Conservation (phyloP, 2,329 filamentous ascomycete genomes). For the Eutypa lata region DNA sequence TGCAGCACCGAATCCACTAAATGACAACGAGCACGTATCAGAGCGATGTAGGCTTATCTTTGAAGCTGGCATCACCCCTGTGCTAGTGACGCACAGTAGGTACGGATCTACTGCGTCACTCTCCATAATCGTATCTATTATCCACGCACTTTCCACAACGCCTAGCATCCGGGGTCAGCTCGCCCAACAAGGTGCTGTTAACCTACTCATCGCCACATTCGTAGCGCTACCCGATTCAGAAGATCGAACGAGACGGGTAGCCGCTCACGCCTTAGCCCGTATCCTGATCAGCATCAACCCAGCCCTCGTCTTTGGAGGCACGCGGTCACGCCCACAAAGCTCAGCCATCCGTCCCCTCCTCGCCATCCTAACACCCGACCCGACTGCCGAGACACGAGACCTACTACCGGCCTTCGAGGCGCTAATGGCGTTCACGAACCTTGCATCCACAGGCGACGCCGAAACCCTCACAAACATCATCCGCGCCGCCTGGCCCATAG, state of each 20-base stretch:
- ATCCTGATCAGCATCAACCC: constrained; percentile 87
- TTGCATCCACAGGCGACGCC: constrained; percentile 71
- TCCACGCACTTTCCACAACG: constrained; percentile 75
- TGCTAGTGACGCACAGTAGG: constrained; percentile 74
- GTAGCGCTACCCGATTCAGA: constrained; percentile 56
- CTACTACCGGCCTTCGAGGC: constrained; percentile 87
- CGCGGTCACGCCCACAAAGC: constrained; percentile 68
- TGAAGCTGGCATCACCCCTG: constrained; percentile 71
- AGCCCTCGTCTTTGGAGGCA: constrained; percentile 75
- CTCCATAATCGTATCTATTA: constrained; percentile 69
- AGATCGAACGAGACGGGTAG: constrained; percentile 47
- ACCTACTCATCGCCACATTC: constrained; percentile 72
- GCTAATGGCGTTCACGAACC: constrained; percentile 88
- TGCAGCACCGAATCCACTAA: constrained; percentile 61
- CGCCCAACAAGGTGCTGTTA: constrained; percentile 91
- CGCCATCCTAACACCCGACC: constrained; percentile 67
- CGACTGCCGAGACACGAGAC: constrained; percentile 63
- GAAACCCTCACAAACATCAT: constrained; percentile 67
- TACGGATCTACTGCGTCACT: constrained; percentile 68
- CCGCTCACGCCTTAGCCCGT: constrained; percentile 78
- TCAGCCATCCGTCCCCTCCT: constrained; percentile 81
- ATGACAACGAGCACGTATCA: constrained; percentile 73
- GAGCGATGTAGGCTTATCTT: constrained; percentile 76
- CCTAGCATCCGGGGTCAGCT: constrained; percentile 72
- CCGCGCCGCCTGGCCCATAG: constrained; percentile 65